These are phyloP conservation scores for Malus sieversii DNA, from an alignment of 306 rosid species.

Conservation along the genomic window DNA sequence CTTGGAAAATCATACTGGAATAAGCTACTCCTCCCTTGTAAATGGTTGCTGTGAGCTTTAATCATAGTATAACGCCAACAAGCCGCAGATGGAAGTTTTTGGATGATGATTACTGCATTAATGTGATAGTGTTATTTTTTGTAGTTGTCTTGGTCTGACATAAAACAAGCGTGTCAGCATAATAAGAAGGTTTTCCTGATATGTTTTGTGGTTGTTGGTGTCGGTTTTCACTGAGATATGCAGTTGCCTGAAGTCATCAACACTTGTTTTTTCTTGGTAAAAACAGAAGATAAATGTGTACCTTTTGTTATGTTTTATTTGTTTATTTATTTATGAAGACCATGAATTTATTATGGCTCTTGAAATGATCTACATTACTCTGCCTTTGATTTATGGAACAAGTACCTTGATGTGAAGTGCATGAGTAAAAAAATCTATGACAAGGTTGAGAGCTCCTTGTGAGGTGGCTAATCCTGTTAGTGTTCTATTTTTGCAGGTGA, in stretches of 20 bases:
- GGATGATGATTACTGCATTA: background rate
- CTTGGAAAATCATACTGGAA: background rate
- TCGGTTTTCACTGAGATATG: background rate
- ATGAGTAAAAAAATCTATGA: background rate
- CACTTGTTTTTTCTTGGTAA: background rate
- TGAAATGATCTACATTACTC: background rate
- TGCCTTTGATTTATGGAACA: background rate
- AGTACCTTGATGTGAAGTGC: background rate
- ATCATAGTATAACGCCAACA: background rate
- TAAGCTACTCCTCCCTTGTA: background rate
- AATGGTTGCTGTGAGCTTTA: background rate
- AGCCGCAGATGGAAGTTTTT: background rate
- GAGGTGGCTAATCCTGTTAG: constrained; percentile 3
- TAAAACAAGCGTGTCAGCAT: background rate
- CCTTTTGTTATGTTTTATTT: no score
- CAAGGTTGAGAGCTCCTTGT: background rate
- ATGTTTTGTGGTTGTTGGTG: background rate
- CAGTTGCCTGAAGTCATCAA: background rate
- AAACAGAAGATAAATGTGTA: background rate
- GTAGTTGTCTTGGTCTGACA: background rate
- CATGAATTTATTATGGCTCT: background rate
- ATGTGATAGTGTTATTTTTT: background rate
- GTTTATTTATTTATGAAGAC: background rate
- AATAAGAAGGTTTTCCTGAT: background rate
- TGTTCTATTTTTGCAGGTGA: constrained; percentile 47